Percentiles rank a stretch among this genome's conserved stretches.
These are phyloP conservation scores for Naganishia albida DNA, from an alignment of 1,284 basidiomycete species.

Conservation along the genomic window DNA sequence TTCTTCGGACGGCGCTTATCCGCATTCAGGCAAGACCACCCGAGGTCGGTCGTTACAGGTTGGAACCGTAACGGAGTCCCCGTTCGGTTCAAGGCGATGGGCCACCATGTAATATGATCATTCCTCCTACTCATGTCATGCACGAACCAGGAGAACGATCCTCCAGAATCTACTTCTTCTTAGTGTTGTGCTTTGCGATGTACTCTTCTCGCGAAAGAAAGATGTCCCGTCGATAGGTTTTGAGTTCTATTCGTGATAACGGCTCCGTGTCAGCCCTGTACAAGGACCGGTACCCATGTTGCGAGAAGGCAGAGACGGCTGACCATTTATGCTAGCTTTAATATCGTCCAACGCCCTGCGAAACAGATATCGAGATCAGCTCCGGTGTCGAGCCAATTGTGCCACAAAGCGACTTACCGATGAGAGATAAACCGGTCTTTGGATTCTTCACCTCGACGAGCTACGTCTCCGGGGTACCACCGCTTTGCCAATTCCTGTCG, in stretches of 20 bases:
- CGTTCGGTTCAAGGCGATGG: too few relatives aligned
- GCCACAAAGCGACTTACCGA: constrained; percentile 40
- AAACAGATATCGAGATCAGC: not conserved
- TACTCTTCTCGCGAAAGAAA: constrained; percentile 44
- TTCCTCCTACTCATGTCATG: too few relatives aligned
- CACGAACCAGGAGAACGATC: too few relatives aligned
- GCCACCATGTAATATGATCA: too few relatives aligned
- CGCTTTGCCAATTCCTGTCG: constrained; percentile 54
- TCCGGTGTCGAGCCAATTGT: not conserved
- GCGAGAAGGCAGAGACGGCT: not conserved
- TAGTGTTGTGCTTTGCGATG: constrained; percentile 14
- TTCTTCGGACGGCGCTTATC: too few relatives aligned
- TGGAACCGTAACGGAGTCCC: too few relatives aligned
- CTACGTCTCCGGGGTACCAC: constrained; percentile 52
- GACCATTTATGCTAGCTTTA: constrained; percentile 49
- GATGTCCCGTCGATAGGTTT: constrained; percentile 52
- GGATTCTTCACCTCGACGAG: constrained; percentile 38
- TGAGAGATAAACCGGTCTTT: constrained; percentile 45
- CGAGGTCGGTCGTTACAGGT: too few relatives aligned
- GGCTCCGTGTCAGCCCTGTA: not conserved
- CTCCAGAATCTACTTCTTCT: not conserved
- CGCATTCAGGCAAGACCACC: too few relatives aligned
- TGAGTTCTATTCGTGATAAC: constrained; percentile 44
- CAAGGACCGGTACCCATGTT: too few relatives aligned
- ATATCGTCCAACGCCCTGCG: constrained; percentile 57